Evolutionary conservation across 2,329 filamentous ascomycete species (phyloP).

Genomic region (Colletotrichum zoysiae): DNA sequence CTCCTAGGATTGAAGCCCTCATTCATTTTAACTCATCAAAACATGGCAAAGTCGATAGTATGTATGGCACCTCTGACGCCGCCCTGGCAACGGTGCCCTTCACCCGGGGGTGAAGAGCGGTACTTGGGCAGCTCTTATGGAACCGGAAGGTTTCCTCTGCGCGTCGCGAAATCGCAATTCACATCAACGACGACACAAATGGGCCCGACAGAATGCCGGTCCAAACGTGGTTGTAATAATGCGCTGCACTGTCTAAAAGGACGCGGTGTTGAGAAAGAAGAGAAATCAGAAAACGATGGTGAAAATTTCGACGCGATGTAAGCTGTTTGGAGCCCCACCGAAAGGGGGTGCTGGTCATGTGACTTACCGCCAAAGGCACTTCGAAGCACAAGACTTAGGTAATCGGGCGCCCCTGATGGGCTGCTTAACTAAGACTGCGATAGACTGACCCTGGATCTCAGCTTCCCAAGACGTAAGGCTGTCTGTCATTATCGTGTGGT

Average conservation of each 20-base stretch:
- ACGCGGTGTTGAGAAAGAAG: conserved; percentile 69
- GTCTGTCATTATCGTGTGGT: conserved; percentile 30
- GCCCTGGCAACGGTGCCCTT: conserved; percentile 70
- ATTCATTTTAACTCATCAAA: neutral
- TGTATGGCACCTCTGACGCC: conserved; percentile 89
- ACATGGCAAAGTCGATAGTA: conserved; percentile 45
- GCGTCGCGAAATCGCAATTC: conserved; percentile 63
- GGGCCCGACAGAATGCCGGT: conserved; percentile 76
- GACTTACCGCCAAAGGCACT: conserved; percentile 5
- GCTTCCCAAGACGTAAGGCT: conserved; percentile 29
- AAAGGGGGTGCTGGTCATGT: conserved; percentile 23
- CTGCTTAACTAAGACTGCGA: neutral
- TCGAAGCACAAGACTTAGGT: neutral
- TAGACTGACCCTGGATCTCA: neutral
- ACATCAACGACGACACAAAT: conserved; percentile 69
- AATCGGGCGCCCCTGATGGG: accelerated
- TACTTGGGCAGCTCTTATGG: conserved; percentile 82
- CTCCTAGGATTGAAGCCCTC: neutral
- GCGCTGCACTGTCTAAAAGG: conserved; percentile 89
- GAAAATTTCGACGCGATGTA: conserved; percentile 42
- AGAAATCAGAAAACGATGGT: conserved; percentile 52
- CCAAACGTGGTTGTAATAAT: conserved; percentile 70
- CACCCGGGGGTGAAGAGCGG: conserved; percentile 24
- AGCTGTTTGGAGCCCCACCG: conserved; percentile 18
- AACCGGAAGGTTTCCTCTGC: conserved; percentile 61